phyloP scores from a whole-genome alignment of 371 early-diverging fungal genomes.

The Mortierella sp. region DNA sequence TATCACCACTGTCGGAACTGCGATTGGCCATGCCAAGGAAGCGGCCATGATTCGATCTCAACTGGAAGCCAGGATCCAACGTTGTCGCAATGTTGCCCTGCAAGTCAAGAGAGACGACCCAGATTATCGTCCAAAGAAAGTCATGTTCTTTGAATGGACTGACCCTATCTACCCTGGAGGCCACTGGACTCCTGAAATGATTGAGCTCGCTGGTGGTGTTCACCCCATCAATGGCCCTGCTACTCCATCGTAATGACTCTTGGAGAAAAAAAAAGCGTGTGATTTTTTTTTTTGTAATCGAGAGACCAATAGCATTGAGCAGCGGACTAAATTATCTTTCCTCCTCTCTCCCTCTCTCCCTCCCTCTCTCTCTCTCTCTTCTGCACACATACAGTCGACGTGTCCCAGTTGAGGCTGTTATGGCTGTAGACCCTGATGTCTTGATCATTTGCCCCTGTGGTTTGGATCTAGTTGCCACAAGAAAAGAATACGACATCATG shows the following conservation, averaged over 20 bases:
- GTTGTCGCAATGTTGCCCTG: slow-evolving; percentile 29
- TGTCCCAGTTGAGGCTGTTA: slow-evolving; percentile 42
- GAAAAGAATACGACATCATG: slow-evolving; percentile 47
- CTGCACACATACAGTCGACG: slow-evolving; percentile 56
- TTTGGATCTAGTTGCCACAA: slow-evolving; percentile 54
- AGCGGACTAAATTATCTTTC: no score
- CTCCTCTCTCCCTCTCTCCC: slow-evolving; percentile 22
- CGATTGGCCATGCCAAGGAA: slow-evolving; percentile 50
- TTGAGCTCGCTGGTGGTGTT: slow-evolving; percentile 63
- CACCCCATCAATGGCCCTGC: slow-evolving; percentile 60
- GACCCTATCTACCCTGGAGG: slow-evolving; percentile 67
- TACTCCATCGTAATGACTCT: slow-evolving; percentile 31
- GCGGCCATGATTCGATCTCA: slow-evolving; percentile 33
- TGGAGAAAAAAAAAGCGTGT: no score
- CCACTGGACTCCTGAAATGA: slow-evolving; percentile 66
- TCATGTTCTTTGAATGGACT: slow-evolving; percentile 69
- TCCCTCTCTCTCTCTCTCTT: slow-evolving; percentile 16
- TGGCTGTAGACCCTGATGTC: slow-evolving; percentile 46
- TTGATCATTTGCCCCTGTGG: slow-evolving; percentile 60
- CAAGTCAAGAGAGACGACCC: slow-evolving; percentile 28
- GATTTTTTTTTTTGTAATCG: neutral
- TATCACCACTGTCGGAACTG: slow-evolving; percentile 59
- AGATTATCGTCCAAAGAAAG: slow-evolving; percentile 44
- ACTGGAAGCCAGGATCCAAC: slow-evolving; percentile 46
- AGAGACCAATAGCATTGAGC: neutral